Conservation (phyloP, 2,329 filamentous ascomycete genomes). For the Septoria linicola region DNA sequence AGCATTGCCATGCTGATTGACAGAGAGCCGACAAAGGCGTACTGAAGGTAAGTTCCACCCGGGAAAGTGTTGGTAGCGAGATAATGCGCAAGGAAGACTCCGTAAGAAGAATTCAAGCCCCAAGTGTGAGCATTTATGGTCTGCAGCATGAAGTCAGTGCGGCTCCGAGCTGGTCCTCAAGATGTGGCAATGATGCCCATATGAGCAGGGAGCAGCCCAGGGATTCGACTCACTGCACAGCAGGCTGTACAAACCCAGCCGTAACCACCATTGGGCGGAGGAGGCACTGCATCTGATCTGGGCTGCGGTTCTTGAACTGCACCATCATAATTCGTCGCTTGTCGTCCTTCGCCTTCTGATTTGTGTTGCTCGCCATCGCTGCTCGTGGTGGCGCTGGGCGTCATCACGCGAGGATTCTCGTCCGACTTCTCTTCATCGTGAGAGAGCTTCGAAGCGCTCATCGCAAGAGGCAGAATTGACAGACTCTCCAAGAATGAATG, state of each 20-base stretch:
- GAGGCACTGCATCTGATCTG: constrained; percentile 3
- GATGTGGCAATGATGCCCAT: too few species aligned
- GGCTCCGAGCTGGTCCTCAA: too few species aligned
- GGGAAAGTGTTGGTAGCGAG: constrained; percentile 63
- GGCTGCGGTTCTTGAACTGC: neutral
- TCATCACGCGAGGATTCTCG: neutral
- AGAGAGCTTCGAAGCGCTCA: neutral
- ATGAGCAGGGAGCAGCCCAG: too few species aligned
- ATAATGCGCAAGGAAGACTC: constrained; percentile 76
- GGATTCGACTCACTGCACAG: constrained; percentile 26
- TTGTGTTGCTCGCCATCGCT: neutral
- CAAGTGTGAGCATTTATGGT: constrained; percentile 51
- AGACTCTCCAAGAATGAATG: too few species aligned
- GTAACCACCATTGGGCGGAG: constrained; percentile 56
- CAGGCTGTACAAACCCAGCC: constrained; percentile 56
- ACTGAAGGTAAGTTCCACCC: constrained; percentile 63
- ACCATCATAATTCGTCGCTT: neutral
- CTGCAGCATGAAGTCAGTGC: too few species aligned
- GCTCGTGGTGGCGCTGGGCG: neutral
- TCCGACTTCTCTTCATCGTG: neutral
- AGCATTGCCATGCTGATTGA: constrained; percentile 66
- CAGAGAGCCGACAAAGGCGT: constrained; percentile 74
- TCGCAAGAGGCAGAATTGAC: too few species aligned
- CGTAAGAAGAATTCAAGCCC: constrained; percentile 54
- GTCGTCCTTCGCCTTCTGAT: neutral